phyloP scores from a whole-genome alignment of 2,329 filamentous ascomycete species.

The Penicillium rolfsii region DNA sequence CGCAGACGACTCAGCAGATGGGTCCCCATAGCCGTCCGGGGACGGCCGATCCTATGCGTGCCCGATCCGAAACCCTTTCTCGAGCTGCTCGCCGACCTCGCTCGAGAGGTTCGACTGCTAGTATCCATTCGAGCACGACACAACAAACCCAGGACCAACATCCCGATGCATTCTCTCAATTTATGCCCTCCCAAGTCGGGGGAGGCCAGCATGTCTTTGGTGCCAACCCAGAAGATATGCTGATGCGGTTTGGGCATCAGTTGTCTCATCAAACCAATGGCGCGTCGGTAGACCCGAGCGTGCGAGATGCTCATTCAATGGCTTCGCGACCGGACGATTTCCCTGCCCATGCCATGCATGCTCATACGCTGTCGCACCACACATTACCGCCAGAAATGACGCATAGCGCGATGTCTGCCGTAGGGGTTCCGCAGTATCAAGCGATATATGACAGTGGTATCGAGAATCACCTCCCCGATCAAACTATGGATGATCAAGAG shows the following conservation, averaged over 20 bases:
- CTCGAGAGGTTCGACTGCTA: conserved; percentile 52
- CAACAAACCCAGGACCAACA: conserved; percentile 50
- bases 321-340: conserved; percentile 46
- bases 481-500: conserved; percentile 46
- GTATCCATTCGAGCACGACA: conserved; percentile 52
- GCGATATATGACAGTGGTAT: conserved; percentile 48
- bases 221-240: conserved; percentile 49
- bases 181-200: conserved; percentile 41
- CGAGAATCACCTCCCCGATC: conserved; percentile 48
- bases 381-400: conserved; percentile 42
- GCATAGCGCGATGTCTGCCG: conserved; percentile 36
- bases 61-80: conserved; percentile 48
- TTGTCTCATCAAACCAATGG: conserved; percentile 44
- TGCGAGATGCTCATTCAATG: conserved; percentile 43
- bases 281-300: conserved; percentile 41
- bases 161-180: conserved; percentile 45
- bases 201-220: conserved; percentile 43
- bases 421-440: conserved; percentile 44
- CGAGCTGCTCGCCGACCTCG: conserved; percentile 47
- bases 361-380: conserved; percentile 42
- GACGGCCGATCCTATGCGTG: conserved; percentile 46
- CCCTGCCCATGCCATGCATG: conserved; percentile 39
- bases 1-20: conserved; percentile 43
- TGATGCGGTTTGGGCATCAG: conserved; percentile 50
- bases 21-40: conserved; percentile 46